Evolutionary conservation across 192 early-diverging fungal genomes (phyloP), one percentile per base, ranked within the genome.

Genomic region (Podochytrium sp.): DNA sequence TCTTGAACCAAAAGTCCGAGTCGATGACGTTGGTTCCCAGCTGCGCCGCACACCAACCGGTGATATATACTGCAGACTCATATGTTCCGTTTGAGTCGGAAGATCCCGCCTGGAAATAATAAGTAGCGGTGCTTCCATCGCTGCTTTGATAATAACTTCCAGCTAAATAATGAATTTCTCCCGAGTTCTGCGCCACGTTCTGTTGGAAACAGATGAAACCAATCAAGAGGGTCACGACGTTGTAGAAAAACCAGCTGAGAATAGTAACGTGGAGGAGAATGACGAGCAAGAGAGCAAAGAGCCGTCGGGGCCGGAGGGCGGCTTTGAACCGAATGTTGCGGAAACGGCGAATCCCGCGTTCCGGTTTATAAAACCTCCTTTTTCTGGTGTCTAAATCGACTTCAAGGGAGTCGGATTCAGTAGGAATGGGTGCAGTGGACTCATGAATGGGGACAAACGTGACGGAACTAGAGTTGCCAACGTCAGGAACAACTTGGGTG

Each of bases 1-100:
- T 71, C 43, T 71, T 71, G 56, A 60, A 71, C 69, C 69, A 71
- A 60, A 43, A 71, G 32, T 71, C 57, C 42, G 34, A 47, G 41
- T 71, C 57, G n/a, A 71, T 10, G 20, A 71, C 30, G 29, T n/a
- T 33, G 1, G 69, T 71, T 57, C 57, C 69, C 16, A 47, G 30
- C n/a, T 71, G 39, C 10, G 18, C 10, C 14, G 69, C 53, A 51
- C 69, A 71, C 53, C 56, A 59, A 2, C 55, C 55, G 3, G 69
- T 29, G 25, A 71, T 41, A 25, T 60, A 32, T 10, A 71, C 69
- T 14, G 56, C 69, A 32, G 27, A 18, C 12, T 65, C 63, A 47
- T 47, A 47, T 30, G 7, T 7, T 16, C 3, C 6, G 6, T 16
- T 10, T 12, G 23, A 4, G 23, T 61, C 59, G 29, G 7, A 23